These are phyloP conservation scores for Elongisporangium prolatum DNA, from an alignment of 352 stramenopile species.

Conservation along the genomic window DNA sequence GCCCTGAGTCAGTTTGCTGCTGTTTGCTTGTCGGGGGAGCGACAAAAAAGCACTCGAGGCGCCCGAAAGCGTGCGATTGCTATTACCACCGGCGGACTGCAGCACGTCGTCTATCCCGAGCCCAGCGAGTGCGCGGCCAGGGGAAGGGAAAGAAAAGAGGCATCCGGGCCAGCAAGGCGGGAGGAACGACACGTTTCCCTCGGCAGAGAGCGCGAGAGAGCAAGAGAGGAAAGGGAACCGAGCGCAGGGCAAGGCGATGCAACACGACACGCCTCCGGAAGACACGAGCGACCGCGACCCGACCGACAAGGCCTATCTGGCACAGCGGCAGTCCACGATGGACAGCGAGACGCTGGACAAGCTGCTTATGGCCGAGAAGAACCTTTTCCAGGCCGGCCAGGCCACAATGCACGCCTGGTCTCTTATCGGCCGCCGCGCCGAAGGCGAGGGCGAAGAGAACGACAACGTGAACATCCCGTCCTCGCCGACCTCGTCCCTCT, in stretches of 20 bases:
- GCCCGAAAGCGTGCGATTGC: background rate
- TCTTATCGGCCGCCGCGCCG: conserved; percentile 51
- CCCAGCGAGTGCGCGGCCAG: background rate
- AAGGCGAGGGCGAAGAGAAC: conserved; percentile 23
- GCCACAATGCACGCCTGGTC: conserved; percentile 81
- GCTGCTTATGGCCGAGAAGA: conserved; percentile 75
- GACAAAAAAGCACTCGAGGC: background rate
- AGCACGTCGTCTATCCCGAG: background rate
- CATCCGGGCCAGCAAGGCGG: background rate
- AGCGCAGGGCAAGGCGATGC: background rate
- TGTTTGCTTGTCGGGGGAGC: background rate
- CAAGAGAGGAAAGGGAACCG: conserved; percentile 1
- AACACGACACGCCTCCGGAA: conserved; percentile 1
- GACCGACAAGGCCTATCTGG: conserved; percentile 52
- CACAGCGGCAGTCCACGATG: conserved; percentile 71
- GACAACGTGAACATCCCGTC: conserved; percentile 6
- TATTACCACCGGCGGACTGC: background rate
- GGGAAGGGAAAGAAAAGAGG: background rate
- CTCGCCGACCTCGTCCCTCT: conserved; percentile 3
- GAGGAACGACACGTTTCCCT: background rate
- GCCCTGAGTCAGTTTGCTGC: background rate
- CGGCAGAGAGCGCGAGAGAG: conserved; percentile 1
- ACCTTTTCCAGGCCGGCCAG: conserved; percentile 74
- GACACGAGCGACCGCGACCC: background rate
- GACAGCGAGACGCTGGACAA: conserved; percentile 80